Base-by-base conservation (phyloP, 352 stramenopile genomes). In the Pythium rishiriense region DNA sequence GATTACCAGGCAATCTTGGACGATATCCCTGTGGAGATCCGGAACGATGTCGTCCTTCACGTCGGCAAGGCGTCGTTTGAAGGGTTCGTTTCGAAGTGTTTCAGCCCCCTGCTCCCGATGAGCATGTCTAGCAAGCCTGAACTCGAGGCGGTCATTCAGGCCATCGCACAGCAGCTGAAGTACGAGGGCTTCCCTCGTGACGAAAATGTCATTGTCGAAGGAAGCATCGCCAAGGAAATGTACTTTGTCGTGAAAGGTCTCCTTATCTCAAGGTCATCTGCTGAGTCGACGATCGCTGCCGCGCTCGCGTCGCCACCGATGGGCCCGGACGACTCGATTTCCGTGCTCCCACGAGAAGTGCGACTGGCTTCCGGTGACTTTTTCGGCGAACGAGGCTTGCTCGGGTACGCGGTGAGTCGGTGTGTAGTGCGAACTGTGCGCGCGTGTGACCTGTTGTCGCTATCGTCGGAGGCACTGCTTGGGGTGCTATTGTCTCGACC, bases 241-340 rank as follows among this genome's bases (percentile, higher is more conserved):
- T 92, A 85, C 65, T 90, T 92, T 48, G 79, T 92, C 22, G 72
- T 87, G 7, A 79, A 83, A 45, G 83, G 83, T 1, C 28, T 78
- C 22, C 63, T 92, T 0, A 52, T 83, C 0, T 64, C 71, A 7
- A 67, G 51, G 14, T 74, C 60, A 0, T 66, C 9, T 19, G 49
- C 55, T 6, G 51, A 66, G 28, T 29, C 66, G 25, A 29, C 57
- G 12, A 58, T 68, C 9, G 43, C 54, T 17, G 54, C 54, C 2
- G 54, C 62, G 21, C 48, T 69, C 17, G 35, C 26, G 5, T 60
- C 53, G 17, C 53, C 53, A 17, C 42, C 53, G 1, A 49, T 26
- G 51, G 31, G 51, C 0, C 22, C 53, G 4, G 49, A 57, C 12
- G 45, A 42, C 26, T 42, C 37, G 39, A 39, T 49, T 28, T 41